Evolutionary conservation across 495 filamentous ascomycete species (phyloP).

Genomic region (Alectoria sarmentosa): DNA sequence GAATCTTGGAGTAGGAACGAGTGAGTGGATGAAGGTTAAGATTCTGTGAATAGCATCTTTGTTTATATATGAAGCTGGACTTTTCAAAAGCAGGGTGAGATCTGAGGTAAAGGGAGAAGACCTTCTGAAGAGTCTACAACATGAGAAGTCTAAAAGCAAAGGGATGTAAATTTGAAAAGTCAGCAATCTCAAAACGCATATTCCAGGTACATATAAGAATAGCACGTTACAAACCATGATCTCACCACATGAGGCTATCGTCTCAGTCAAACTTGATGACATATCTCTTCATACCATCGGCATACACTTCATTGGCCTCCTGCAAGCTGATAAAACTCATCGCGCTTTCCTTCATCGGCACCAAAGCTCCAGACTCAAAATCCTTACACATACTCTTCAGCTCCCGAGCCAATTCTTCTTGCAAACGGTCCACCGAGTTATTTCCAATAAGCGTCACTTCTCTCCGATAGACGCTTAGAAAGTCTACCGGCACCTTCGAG

Average conservation of each 20-base stretch:
- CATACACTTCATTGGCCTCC: slow-evolving; percentile 24
- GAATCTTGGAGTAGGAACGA: slow-evolving; percentile 77
- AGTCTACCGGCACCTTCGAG: slow-evolving; percentile 28
- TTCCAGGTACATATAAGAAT: too few species aligned
- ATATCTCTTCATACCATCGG: slow-evolving; percentile 11
- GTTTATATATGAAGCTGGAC: neutral
- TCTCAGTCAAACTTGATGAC: slow-evolving; percentile 6
- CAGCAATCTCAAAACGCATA: neutral
- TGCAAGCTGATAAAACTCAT: slow-evolving; percentile 26
- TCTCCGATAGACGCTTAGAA: slow-evolving; percentile 30
- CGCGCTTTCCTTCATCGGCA: slow-evolving; percentile 24
- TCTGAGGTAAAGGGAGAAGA: neutral
- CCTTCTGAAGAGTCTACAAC: neutral
- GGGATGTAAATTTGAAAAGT: neutral
- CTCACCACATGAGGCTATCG: too few species aligned
- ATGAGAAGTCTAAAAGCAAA: neutral
- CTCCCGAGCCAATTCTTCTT: slow-evolving; percentile 21
- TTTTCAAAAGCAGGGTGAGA: neutral
- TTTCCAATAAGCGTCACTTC: slow-evolving; percentile 29
- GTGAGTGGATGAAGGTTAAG: slow-evolving; percentile 90
- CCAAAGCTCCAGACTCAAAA: slow-evolving; percentile 29
- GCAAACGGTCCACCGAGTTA: slow-evolving; percentile 27
- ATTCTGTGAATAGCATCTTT: slow-evolving; percentile 34
- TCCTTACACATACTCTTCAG: slow-evolving; percentile 16
- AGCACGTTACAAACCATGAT: neutral